phyloP scores from a whole-genome alignment of 345 rosid species.

The Rhodomyrtus tomentosa region DNA sequence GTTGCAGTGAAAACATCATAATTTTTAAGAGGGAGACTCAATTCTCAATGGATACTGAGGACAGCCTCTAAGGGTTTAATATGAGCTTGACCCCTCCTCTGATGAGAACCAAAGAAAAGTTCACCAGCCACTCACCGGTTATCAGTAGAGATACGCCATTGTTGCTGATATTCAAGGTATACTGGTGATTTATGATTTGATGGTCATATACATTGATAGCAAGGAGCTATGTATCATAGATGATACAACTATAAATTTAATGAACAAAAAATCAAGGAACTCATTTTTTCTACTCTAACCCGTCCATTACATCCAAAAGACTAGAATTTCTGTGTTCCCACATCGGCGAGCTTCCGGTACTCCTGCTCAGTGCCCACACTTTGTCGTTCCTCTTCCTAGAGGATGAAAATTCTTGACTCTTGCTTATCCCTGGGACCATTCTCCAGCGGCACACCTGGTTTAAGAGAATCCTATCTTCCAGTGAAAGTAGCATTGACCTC shows the following conservation, averaged over 20 bases:
- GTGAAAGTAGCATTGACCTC: constrained; percentile 29
- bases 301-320: constrained; percentile 42
- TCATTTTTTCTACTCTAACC: constrained; percentile 23
- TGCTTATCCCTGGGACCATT: constrained; percentile 52
- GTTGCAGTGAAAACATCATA: neutral
- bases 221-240: neutral
- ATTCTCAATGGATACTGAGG: neutral
- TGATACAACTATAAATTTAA: neutral
- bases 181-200: neutral
- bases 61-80: neutral
- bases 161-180: neutral
- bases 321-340: constrained; percentile 12
- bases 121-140: neutral
- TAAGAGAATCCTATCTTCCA: constrained; percentile 51
- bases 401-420: constrained; percentile 58
- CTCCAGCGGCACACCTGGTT: constrained; percentile 32
- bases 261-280: neutral
- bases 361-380: constrained; percentile 40
- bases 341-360: constrained; percentile 60
- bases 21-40: neutral
- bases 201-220: neutral
- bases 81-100: neutral
- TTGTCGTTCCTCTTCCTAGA: constrained; percentile 16
- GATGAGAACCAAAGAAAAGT: neutral
- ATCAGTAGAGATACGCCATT: neutral